A percentile compares a stretch with the other conserved stretches of the same genome.
phyloP scores from a whole-genome alignment of 441 rosid species.

The Isatis lusitanica region DNA sequence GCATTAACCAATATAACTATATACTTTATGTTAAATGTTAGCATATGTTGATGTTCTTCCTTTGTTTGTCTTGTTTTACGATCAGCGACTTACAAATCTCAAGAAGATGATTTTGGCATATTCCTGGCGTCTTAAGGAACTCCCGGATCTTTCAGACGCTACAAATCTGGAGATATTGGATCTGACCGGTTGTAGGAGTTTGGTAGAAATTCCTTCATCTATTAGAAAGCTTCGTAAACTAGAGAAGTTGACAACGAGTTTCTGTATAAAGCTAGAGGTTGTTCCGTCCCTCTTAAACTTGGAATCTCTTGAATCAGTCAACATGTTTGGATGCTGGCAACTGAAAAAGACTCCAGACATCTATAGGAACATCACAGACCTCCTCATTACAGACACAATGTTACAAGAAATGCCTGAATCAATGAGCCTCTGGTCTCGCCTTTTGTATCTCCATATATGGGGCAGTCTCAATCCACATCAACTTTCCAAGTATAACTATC shows the following conservation, averaged over 20 bases:
- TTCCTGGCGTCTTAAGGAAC: background rate
- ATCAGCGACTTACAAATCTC: constrained; percentile 10
- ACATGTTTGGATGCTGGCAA: accelerated
- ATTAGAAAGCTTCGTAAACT: background rate
- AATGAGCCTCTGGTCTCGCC: background rate
- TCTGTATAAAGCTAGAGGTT: background rate
- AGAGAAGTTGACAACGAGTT: accelerated
- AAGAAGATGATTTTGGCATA: background rate
- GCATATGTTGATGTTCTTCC: background rate
- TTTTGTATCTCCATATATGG: background rate
- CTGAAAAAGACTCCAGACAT: background rate
- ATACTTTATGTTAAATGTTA: too few species aligned
- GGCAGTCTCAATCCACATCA: too few species aligned
- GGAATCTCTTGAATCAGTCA: constrained; percentile 11
- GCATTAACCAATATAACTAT: too few species aligned
- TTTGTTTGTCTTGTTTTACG: background rate
- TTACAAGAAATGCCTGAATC: background rate
- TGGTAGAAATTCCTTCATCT: background rate
- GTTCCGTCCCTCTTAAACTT: constrained; percentile 35
- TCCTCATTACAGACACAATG: background rate
- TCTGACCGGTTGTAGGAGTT: background rate
- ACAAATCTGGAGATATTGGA: background rate
- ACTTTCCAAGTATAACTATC: too few species aligned
- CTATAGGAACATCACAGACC: accelerated
- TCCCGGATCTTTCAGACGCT: background rate